Evolutionary conservation across 805 yeast species (phyloP).

Genomic region (Metschnikowia lunata): DNA sequence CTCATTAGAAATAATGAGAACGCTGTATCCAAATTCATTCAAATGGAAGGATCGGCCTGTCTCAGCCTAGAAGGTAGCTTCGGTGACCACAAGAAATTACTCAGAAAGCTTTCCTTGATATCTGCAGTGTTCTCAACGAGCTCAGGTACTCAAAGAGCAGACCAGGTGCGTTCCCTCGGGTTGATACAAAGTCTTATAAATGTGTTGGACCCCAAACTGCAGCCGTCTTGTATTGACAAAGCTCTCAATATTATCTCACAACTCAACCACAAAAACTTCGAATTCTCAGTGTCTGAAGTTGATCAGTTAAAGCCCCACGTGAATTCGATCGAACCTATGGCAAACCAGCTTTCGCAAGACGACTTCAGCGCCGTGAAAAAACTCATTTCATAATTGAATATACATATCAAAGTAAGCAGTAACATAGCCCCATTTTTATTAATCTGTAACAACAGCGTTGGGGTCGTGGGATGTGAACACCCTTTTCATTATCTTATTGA

Average conservation of each 20-base stretch:
- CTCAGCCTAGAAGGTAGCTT: constrained; percentile 27
- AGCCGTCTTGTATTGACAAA: constrained; percentile 54
- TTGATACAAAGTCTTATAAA: constrained; percentile 31
- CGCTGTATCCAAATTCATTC: constrained; percentile 53
- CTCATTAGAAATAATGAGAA: constrained; percentile 62
- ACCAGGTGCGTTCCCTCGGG: constrained; percentile 34
- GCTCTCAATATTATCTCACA: constrained; percentile 47
- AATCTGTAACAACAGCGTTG: constrained; percentile 28
- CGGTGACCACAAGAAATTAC: constrained; percentile 37
- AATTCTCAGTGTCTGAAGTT: constrained; percentile 44
- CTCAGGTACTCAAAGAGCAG: constrained; percentile 34
- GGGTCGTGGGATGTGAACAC: constrained; percentile 51
- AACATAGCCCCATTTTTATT: neutral
- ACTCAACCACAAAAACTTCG: constrained; percentile 39
- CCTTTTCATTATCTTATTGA: constrained; percentile 45
- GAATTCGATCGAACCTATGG: constrained; percentile 35
- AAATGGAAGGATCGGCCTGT: constrained; percentile 58
- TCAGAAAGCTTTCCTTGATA: constrained; percentile 54
- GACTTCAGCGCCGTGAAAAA: constrained; percentile 49
- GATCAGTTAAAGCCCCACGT: constrained; percentile 33
- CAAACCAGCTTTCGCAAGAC: constrained; percentile 50
- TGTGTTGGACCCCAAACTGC: constrained; percentile 29
- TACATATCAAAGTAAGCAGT: neutral
- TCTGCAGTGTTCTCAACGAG: constrained; percentile 59
- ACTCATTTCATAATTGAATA: constrained; percentile 22